These are phyloP conservation scores for Rhododendron griersonianum DNA, from an alignment of 148 eudicot genomes.

Conservation along the genomic window DNA sequence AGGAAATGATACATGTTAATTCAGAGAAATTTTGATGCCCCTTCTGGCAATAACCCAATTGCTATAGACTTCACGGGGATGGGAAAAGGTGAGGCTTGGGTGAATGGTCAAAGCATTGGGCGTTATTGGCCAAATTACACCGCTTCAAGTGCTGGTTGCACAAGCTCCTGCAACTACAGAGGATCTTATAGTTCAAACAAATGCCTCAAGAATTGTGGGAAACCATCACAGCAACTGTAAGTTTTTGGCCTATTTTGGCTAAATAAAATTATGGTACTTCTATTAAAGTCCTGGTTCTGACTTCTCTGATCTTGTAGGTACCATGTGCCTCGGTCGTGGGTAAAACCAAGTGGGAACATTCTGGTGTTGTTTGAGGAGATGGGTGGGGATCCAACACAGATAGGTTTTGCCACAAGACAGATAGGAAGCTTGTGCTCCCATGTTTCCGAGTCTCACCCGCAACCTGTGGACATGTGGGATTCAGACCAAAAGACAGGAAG, in stretches of 20 bases:
- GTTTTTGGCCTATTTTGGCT: constrained; percentile 3
- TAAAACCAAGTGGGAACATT: constrained; percentile 54
- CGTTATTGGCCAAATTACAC: constrained; percentile 78
- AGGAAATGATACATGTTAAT: not conserved
- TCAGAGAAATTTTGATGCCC: constrained; percentile 68
- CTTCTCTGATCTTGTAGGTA: constrained; percentile 40
- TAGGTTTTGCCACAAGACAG: constrained; percentile 57
- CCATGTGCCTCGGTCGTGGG: constrained; percentile 89
- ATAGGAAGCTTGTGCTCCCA: constrained; percentile 58
- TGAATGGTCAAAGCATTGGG: constrained; percentile 92
- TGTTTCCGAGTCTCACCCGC: constrained; percentile 74
- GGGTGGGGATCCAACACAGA: constrained; percentile 80
- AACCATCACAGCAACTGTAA: constrained; percentile 80
- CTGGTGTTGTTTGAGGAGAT: constrained; percentile 82
- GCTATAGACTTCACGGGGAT: constrained; percentile 79
- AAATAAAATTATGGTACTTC: not conserved
- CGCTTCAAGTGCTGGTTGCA: constrained; percentile 51
- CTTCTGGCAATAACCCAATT: constrained; percentile 63
- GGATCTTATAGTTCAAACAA: constrained; percentile 51
- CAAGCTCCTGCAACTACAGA: constrained; percentile 56
- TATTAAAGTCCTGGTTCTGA: not conserved
- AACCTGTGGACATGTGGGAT: constrained; percentile 69
- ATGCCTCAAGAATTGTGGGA: constrained; percentile 79
- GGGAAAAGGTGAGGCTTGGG: constrained; percentile 98
- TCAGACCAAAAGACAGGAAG: constrained; percentile 33